Base-by-base conservation (phyloP, 2,329 filamentous ascomycete genomes). In the Colletotrichum sp. region DNA sequence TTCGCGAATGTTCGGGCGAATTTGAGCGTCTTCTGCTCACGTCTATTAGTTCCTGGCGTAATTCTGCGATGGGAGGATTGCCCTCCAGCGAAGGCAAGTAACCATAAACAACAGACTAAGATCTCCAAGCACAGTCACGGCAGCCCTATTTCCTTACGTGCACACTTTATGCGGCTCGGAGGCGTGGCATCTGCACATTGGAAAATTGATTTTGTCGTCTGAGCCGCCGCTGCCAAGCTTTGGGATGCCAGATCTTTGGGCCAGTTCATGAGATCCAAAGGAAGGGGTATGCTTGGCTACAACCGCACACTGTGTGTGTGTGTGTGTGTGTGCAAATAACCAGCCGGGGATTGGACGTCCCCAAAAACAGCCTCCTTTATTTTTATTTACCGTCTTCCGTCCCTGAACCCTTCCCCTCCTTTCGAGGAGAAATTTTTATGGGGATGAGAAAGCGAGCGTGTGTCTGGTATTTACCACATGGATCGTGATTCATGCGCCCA, bases 141-240 rank as follows among this genome's bases (percentile, higher is more conserved):
- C 44, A 21, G n/a, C 10, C 44, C 44, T 52, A 7, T 21, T 21
- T 21, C 44, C 44, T 21, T 21, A 13, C 10, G 10, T 52, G n/a
- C 44, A 52, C 44, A 52, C 6, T 21, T 52, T 13, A 21, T 44
- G 63, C 30, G 63, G 15, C 24, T 12, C 6, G 18, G n/a, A 63
- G 63, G 63, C 30, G 30, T 32, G 13, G 32, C 28, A 55, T 21
- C 32, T 72, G 57, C 63, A 49, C 32, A 39, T 7, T 39, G 44
- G 16, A 30, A 63, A 15, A 30, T 68, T 57, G 44, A 28, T 16
- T 10, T 55, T 24, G 32, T 34, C 62, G 8, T 66, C 39, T 55
- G 49, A 60, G 30, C 52, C 52, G 60, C 64, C 52, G 60, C 64
- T 59, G 68, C 72, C 36, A 75, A 75, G 72, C 62, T 72, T 52